Evolutionary conservation across 2,329 filamentous ascomycete species (phyloP).

Genomic region (Hyphodiscus sp.): DNA sequence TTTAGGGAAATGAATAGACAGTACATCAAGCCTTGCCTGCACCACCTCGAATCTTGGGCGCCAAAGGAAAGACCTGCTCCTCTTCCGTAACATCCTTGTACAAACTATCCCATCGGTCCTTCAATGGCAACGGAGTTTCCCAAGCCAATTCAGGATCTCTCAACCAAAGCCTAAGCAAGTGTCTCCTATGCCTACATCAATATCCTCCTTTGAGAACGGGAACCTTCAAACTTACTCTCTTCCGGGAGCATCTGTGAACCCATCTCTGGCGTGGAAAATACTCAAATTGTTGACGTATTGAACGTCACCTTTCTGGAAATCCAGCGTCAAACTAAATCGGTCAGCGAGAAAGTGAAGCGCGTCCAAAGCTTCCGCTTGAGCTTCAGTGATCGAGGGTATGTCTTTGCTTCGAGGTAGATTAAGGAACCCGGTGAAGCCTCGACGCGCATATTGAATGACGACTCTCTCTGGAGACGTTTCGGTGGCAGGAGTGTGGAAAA

Average conservation of each 20-base stretch:
- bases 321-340: conserved; percentile 31
- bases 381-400: conserved; percentile 47
- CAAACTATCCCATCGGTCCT: conserved; percentile 42
- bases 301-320: conserved; percentile 36
- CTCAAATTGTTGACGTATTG: conserved; percentile 41
- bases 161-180: conserved; percentile 41
- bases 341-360: conserved; percentile 38
- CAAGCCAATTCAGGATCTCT: conserved; percentile 37
- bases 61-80: conserved; percentile 48
- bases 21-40: not conserved
- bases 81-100: conserved; percentile 47
- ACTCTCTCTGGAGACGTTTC: conserved; percentile 43
- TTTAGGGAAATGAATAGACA: not conserved
- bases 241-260: conserved; percentile 32
- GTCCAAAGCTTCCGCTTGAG: conserved; percentile 39
- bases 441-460: conserved; percentile 53
- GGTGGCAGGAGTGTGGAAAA: conserved; percentile 48
- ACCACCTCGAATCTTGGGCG: conserved; percentile 37
- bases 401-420: conserved; percentile 44
- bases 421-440: conserved; percentile 52
- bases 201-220: not conserved
- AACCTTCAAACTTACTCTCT: conserved; percentile 25
- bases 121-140: conserved; percentile 33
- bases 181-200: conserved; percentile 26
- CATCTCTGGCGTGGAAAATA: conserved; percentile 41